Evolutionary conservation across 345 rosid species (phyloP).

Genomic region (Salix udensis): DNA sequence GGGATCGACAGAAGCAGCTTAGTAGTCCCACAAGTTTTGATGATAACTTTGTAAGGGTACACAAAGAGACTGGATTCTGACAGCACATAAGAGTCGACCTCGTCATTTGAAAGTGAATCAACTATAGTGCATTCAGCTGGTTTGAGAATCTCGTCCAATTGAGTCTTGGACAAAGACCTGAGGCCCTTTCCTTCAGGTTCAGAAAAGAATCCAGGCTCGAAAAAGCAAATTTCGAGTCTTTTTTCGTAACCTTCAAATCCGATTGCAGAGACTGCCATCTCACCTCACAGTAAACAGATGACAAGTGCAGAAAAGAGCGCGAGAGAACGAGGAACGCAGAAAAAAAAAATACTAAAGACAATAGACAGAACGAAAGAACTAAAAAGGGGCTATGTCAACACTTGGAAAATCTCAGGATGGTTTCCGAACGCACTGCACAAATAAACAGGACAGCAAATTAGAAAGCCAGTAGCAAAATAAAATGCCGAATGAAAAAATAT

Average conservation of each 20-base stretch:
- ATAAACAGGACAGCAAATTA: not conserved
- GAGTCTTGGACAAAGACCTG: slow-evolving; percentile 47
- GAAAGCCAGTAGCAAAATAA: not conserved
- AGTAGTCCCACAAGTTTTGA: slow-evolving; percentile 89
- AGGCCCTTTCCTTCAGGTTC: slow-evolving; percentile 71
- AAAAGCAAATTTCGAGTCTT: slow-evolving; percentile 71
- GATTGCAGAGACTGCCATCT: slow-evolving; percentile 57
- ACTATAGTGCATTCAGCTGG: slow-evolving; percentile 82
- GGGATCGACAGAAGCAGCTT: slow-evolving; percentile 68
- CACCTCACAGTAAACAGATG: slow-evolving; percentile 23
- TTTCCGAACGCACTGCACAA: slow-evolving; percentile 25
- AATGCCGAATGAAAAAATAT: not conserved
- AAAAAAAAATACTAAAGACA: not conserved
- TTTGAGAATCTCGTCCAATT: slow-evolving; percentile 60
- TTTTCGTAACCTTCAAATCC: slow-evolving; percentile 95
- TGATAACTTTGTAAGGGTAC: slow-evolving; percentile 69
- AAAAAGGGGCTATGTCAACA: slow-evolving; percentile 16
- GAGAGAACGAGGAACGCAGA: slow-evolving; percentile 43
- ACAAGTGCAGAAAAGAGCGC: slow-evolving; percentile 29
- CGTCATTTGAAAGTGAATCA: slow-evolving; percentile 52
- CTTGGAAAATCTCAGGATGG: slow-evolving; percentile 22
- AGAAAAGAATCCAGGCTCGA: slow-evolving; percentile 48
- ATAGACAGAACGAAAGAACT: slow-evolving; percentile 3
- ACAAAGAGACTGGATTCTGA: slow-evolving; percentile 86
- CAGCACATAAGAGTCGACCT: slow-evolving; percentile 68